Evolutionary conservation across 1,139 yeast species (phyloP).

Genomic region (Zygosaccharomyces pseudobailii): DNA sequence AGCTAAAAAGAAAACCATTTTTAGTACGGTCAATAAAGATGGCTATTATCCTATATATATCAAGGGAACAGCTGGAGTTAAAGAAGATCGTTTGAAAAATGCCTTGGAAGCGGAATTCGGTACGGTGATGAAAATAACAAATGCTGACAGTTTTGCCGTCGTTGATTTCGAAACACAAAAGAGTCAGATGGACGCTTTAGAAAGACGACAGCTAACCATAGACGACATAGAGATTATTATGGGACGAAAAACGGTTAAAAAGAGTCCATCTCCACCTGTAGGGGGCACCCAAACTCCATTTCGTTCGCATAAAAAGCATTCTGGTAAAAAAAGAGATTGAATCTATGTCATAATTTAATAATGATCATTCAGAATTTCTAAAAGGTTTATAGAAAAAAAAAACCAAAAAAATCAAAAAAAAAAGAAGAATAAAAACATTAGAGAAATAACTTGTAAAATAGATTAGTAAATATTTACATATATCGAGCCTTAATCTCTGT

Average conservation of each 20-base stretch:
- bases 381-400: background rate
- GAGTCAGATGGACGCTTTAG: constrained; percentile 31
- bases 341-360: constrained; percentile 1
- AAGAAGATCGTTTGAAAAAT: constrained; percentile 24
- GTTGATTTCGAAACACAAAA: constrained; percentile 31
- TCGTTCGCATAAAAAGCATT: constrained; percentile 13
- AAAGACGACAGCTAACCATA: constrained; percentile 22
- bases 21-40: constrained; percentile 28
- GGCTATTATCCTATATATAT: constrained; percentile 32
- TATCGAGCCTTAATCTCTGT: background rate
- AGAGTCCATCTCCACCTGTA: constrained; percentile 14
- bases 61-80: constrained; percentile 28
- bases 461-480: background rate
- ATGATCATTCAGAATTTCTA: constrained; percentile 1
- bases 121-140: constrained; percentile 26
- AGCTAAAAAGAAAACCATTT: constrained; percentile 22
- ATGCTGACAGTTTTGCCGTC: constrained; percentile 32
- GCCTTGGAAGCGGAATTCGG: constrained; percentile 29
- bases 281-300: constrained; percentile 5
- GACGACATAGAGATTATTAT: constrained; percentile 25
- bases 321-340: constrained; percentile 10
- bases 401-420: constrained; percentile 1
- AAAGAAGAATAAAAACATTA: background rate
- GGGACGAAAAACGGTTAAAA: constrained; percentile 28
- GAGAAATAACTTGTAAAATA: background rate